Conservation (phyloP, 768 basidiomycete species). For the Paxillus ammoniavirescens region DNA sequence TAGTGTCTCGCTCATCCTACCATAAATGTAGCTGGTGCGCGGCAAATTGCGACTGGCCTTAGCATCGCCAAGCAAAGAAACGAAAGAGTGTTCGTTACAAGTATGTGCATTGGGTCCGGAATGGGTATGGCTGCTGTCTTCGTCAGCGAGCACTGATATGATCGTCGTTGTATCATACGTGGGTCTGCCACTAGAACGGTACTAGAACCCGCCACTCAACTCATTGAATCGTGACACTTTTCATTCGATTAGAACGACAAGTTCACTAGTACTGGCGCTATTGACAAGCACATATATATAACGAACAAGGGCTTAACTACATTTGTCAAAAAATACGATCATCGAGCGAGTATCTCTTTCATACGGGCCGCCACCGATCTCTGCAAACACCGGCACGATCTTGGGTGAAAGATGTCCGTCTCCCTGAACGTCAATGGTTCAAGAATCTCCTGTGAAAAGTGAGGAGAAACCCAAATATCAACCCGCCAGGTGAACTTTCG, state of each 20-base stretch:
- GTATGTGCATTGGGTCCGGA: conserved; percentile 89
- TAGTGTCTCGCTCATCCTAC: conserved; percentile 3
- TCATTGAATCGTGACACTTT: too few relatives aligned
- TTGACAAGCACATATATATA: too few relatives aligned
- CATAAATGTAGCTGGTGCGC: conserved; percentile 60
- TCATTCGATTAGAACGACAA: not conserved
- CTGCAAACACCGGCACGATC: conserved; percentile 50
- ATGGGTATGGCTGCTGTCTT: conserved; percentile 92
- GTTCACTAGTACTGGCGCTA: too few relatives aligned
- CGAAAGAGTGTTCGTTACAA: conserved; percentile 78
- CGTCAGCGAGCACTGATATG: conserved; percentile 71
- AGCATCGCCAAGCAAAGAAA: conserved; percentile 77
- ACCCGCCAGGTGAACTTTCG: conserved; percentile 73
- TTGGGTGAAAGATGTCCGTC: conserved; percentile 61
- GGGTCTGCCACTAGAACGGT: not conserved
- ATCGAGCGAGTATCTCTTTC: conserved; percentile 41
- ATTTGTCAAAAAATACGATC: too few relatives aligned
- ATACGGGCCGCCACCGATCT: conserved; percentile 66
- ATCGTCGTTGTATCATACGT: not conserved
- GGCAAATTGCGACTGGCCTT: conserved; percentile 85
- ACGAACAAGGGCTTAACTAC: too few relatives aligned
- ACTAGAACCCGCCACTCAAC: too few relatives aligned
- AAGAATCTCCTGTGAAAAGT: conserved; percentile 45
- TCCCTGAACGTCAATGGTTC: conserved; percentile 56
- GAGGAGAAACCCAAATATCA: conserved; percentile 68